These are phyloP conservation scores for Trichosporon asahii DNA, from an alignment of 1,284 basidiomycete genomes.

Conservation along the genomic window DNA sequence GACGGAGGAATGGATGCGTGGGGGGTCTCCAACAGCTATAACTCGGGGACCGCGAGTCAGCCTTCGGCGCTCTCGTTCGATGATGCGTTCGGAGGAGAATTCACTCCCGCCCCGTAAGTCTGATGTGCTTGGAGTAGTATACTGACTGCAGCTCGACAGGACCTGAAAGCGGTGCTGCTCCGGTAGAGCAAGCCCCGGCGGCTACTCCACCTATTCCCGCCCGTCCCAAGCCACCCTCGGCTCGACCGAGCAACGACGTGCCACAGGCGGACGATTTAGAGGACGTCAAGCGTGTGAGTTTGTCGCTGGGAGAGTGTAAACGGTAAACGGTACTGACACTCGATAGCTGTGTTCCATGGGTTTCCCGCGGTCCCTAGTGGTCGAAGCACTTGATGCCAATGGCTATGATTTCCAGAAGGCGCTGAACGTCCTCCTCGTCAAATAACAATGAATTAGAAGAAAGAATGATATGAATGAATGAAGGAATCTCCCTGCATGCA, in stretches of 20 bases:
- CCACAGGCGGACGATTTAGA: slow-evolving; percentile 51
- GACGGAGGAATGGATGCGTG: slow-evolving; percentile 28
- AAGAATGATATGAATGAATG: not conserved
- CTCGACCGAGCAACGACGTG: slow-evolving; percentile 17
- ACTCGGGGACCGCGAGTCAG: slow-evolving; percentile 20
- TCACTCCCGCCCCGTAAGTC: slow-evolving; percentile 29
- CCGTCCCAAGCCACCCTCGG: not conserved
- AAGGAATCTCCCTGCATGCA: not conserved
- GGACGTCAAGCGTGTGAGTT: slow-evolving; percentile 50
- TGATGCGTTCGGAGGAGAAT: slow-evolving; percentile 55
- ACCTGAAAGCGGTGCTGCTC: not conserved
- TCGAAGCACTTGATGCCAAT: slow-evolving; percentile 50
- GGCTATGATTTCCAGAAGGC: slow-evolving; percentile 52
- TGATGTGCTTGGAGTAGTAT: too few species aligned
- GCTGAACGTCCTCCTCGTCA: slow-evolving; percentile 46
- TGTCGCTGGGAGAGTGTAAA: too few species aligned
- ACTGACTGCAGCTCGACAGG: not conserved
- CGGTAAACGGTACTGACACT: not conserved
- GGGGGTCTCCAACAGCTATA: slow-evolving; percentile 22
- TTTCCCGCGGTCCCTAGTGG: slow-evolving; percentile 45
- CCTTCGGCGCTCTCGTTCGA: slow-evolving; percentile 55
- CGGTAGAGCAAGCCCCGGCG: not conserved
- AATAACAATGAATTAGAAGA: slow-evolving; percentile 10
- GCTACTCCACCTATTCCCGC: slow-evolving; percentile 1
- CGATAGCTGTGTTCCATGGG: slow-evolving; percentile 50